These are phyloP conservation scores for Xylaria acuta DNA, from an alignment of 495 filamentous ascomycete genomes.

Conservation along the genomic window DNA sequence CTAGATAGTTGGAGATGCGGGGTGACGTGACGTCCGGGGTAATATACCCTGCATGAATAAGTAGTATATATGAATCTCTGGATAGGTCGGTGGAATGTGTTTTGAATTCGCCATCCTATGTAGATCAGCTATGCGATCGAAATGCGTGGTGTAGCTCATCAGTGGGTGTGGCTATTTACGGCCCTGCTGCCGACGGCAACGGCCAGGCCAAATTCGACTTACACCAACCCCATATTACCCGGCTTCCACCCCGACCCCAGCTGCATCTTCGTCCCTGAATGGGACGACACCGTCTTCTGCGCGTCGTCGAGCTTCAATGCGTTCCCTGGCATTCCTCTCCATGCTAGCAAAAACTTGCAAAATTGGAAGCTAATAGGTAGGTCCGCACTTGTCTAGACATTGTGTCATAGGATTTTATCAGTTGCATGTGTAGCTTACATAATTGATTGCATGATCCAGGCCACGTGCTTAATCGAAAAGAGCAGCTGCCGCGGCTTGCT, in stretches of 20 bases:
- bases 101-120: background rate
- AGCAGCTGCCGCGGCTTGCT: conserved; percentile 49
- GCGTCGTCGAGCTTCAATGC: conserved; percentile 60
- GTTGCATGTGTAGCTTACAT: background rate
- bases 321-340: conserved; percentile 61
- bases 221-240: conserved; percentile 59
- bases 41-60: conserved; percentile 3
- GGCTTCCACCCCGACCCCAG: conserved; percentile 64
- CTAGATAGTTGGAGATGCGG: background rate
- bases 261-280: conserved; percentile 57
- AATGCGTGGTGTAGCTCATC: background rate
- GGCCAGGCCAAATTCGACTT: conserved; percentile 41
- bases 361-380: conserved; percentile 57
- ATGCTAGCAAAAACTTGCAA: conserved; percentile 58
- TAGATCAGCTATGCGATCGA: background rate
- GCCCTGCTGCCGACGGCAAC: conserved; percentile 3
- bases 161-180: conserved; percentile 10
- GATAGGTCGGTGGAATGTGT: background rate
- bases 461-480: conserved; percentile 47
- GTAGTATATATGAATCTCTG: background rate
- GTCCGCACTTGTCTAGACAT: background rate
- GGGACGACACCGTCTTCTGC: conserved; percentile 59
- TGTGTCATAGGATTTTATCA: background rate
- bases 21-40: conserved; percentile 6
- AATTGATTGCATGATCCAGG: conserved; percentile 31